Evolutionary conservation across 1,284 basidiomycete species (phyloP).

Genomic region (Earliella scabrosa): DNA sequence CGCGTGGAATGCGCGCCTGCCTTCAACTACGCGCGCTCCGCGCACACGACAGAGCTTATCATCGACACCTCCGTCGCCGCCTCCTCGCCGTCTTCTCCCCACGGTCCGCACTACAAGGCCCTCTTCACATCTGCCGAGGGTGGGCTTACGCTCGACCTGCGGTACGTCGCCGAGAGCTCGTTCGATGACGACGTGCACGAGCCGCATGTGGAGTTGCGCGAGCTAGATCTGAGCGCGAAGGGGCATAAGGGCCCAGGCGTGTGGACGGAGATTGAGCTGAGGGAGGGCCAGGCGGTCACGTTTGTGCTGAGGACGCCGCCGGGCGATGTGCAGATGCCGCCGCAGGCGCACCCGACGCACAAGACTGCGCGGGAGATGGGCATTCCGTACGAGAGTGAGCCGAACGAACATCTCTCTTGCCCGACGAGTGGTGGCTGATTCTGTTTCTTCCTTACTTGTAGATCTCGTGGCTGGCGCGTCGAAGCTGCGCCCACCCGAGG

Average conservation of each 20-base stretch:
- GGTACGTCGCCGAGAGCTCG: conserved; percentile 67
- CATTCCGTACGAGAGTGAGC: conserved; percentile 50
- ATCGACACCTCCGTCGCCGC: conserved; percentile 28
- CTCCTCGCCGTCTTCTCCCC: conserved; percentile 12
- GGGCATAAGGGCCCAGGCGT: conserved; percentile 70
- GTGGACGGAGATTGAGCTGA: conserved; percentile 58
- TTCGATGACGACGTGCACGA: conserved; percentile 49
- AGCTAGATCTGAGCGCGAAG: conserved; percentile 63
- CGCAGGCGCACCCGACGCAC: conserved; percentile 35
- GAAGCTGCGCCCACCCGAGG: conserved; percentile 54
- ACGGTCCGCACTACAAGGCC: conserved; percentile 56
- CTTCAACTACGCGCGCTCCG: conserved; percentile 87
- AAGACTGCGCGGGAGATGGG: conserved; percentile 49
- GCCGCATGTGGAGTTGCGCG: conserved; percentile 59
- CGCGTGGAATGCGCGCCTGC: conserved; percentile 89
- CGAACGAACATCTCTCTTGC: not conserved
- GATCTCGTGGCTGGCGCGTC: conserved; percentile 53
- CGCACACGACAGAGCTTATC: conserved; percentile 67
- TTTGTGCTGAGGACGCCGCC: conserved; percentile 80
- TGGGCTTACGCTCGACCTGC: conserved; percentile 72
- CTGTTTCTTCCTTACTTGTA: conserved; percentile 22
- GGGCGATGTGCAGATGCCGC: conserved; percentile 25
- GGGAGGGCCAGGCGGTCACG: conserved; percentile 85
- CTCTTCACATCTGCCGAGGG: conserved; percentile 62
- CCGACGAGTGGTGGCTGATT: not conserved